These are phyloP conservation scores for Neurospora sp. DNA, from an alignment of 2,329 filamentous ascomycete species.

Conservation along the genomic window DNA sequence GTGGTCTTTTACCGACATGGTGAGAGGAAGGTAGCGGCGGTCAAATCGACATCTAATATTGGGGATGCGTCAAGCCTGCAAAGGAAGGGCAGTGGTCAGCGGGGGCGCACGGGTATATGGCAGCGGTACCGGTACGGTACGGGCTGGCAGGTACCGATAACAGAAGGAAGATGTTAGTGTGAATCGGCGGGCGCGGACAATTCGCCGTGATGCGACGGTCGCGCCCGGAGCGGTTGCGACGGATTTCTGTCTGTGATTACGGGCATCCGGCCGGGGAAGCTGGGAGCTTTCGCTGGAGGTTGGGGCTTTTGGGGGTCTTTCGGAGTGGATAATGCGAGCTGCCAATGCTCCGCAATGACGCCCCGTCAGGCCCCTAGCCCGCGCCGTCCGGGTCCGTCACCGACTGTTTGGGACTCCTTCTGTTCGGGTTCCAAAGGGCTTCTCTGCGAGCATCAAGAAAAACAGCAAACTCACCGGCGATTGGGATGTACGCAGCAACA, in stretches of 20 bases:
- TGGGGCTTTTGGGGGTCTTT: not conserved
- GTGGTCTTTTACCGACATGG: constrained; percentile 27
- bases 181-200: not conserved
- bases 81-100: not conserved
- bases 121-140: not conserved
- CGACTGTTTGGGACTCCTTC: not conserved
- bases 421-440: not conserved
- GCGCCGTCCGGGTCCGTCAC: not conserved
- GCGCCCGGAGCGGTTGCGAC: not conserved
- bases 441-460: not conserved
- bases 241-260: not conserved
- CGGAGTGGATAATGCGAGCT: not conserved
- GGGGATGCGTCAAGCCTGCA: not conserved
- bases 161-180: not conserved
- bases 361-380: not conserved
- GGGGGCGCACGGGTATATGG: not conserved
- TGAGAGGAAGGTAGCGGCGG: constrained; percentile 39
- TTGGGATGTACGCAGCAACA: not conserved
- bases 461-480: not conserved
- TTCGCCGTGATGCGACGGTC: not conserved
- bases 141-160: not conserved
- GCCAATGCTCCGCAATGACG: not conserved
- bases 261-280: not conserved
- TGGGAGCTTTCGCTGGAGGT: not conserved
- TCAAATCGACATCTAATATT: constrained; percentile 21